A percentile compares a stretch with the other conserved stretches of the same genome.
Conservation (phyloP, 2,329 filamentous ascomycete species). For the Sclerotinia trifoliorum region DNA sequence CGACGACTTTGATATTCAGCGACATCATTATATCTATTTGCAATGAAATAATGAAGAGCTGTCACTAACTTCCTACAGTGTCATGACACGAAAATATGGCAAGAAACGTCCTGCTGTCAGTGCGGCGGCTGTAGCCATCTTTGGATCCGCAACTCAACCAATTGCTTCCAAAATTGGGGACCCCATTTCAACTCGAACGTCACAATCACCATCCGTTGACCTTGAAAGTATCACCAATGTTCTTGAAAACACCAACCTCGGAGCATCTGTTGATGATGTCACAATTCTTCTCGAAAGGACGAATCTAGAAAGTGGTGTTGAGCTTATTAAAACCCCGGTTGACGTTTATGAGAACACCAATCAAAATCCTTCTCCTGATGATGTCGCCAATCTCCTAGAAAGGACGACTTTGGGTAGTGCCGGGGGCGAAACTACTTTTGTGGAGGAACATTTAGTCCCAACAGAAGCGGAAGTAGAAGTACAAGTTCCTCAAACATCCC, state of each 20-base stretch:
- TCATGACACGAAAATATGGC: conserved; percentile 26
- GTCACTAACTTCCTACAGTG: conserved; percentile 4
- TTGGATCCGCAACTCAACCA: conserved; percentile 17
- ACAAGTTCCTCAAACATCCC: not conserved
- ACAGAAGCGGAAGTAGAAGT: not conserved
- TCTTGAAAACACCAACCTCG: not conserved
- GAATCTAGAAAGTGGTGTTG: not conserved
- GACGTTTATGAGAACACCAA: not conserved
- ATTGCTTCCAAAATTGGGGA: not conserved
- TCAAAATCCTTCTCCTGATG: no score
- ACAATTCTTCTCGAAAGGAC: not conserved
- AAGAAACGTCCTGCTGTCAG: conserved; percentile 24
- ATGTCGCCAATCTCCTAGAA: not conserved
- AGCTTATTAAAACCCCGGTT: not conserved
- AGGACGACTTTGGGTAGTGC: not conserved
- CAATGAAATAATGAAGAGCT: not conserved
- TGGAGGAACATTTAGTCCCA: not conserved
- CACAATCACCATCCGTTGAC: not conserved
- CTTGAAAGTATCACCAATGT: conserved; percentile 8
- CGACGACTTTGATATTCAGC: not conserved
- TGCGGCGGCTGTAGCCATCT: conserved; percentile 24
- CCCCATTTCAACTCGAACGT: not conserved
- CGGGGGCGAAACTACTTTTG: not conserved
- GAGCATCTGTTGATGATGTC: not conserved
- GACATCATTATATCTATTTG: not conserved